Percentiles rank a stretch among this genome's conserved stretches.
Conservation (phyloP, 2,329 filamentous ascomycete genomes). For the Diaporthe humulicola region DNA sequence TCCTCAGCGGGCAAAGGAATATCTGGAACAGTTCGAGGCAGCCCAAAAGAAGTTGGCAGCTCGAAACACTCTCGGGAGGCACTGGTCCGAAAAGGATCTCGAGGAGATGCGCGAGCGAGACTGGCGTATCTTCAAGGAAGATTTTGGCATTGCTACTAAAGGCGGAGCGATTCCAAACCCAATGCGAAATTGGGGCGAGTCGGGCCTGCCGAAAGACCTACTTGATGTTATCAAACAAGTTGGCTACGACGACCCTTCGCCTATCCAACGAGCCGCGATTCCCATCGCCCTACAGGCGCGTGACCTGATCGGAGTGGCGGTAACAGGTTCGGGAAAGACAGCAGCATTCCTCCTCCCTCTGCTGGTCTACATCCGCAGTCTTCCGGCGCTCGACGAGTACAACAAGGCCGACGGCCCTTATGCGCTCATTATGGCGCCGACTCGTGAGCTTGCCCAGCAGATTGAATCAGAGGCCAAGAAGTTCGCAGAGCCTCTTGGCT, state of each 20-base stretch:
- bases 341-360: slow-evolving; percentile 93
- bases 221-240: slow-evolving; percentile 86
- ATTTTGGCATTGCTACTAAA: slow-evolving; percentile 96
- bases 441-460: slow-evolving; percentile 96
- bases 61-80: slow-evolving; percentile 85
- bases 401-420: slow-evolving; percentile 97
- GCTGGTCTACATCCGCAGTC: slow-evolving; percentile 92
- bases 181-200: slow-evolving; percentile 95
- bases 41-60: slow-evolving; percentile 77
- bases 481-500: slow-evolving; percentile 90
- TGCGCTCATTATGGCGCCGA: slow-evolving; percentile 95
- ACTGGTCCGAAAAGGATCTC: slow-evolving; percentile 95
- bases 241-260: slow-evolving; percentile 91
- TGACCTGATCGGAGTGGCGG: slow-evolving; percentile 97
- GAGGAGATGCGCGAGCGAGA: slow-evolving; percentile 97
- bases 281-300: slow-evolving; percentile 93
- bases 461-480: slow-evolving; percentile 95
- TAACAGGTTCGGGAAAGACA: slow-evolving; percentile 98
- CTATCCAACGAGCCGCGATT: slow-evolving; percentile 94
- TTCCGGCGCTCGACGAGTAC: slow-evolving; percentile 85
- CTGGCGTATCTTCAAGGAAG: slow-evolving; percentile 99
- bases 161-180: slow-evolving; percentile 93
- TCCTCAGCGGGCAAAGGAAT: slow-evolving; percentile 74
- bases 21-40: slow-evolving; percentile 87
- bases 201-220: slow-evolving; percentile 80